Evolutionary conservation across 164 flowering plant genomes (phyloP).

Genomic region (Tetrastigma voinierianum): DNA sequence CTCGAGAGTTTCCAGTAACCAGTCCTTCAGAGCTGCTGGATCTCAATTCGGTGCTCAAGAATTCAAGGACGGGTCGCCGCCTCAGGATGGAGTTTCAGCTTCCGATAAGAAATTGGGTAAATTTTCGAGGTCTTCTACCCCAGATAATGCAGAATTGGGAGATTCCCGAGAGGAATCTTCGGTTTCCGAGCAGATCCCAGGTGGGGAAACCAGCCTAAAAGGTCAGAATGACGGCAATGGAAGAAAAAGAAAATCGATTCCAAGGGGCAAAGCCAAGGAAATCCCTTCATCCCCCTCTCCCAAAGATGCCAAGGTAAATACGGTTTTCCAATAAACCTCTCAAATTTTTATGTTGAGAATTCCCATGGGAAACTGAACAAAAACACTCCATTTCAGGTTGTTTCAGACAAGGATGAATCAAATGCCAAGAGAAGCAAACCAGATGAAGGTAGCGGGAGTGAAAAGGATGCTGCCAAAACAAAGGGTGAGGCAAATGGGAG

Average conservation of each 20-base stretch:
- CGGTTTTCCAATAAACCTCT: background rate
- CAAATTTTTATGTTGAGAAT: background rate
- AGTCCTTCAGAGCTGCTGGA: slow-evolving; percentile 44
- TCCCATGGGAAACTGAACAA: background rate
- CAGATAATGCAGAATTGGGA: slow-evolving; percentile 19
- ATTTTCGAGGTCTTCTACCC: slow-evolving; percentile 15
- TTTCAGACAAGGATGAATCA: slow-evolving; percentile 37
- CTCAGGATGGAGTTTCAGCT: slow-evolving; percentile 16
- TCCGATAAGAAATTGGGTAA: slow-evolving; percentile 12
- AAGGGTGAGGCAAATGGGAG: slow-evolving; percentile 29
- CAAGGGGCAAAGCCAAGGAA: slow-evolving; percentile 42
- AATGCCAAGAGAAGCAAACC: slow-evolving; percentile 53
- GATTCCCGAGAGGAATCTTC: slow-evolving; percentile 54
- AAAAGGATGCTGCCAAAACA: slow-evolving; percentile 22
- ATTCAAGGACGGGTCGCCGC: slow-evolving; percentile 12
- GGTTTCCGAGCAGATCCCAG: slow-evolving; percentile 46
- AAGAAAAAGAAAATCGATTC: slow-evolving; percentile 48
- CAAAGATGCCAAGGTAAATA: slow-evolving; percentile 17
- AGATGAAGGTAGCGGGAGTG: slow-evolving; percentile 29
- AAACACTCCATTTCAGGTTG: slow-evolving; percentile 27
- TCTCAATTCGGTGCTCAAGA: slow-evolving; percentile 27
- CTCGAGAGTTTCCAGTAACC: slow-evolving; percentile 54
- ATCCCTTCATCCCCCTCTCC: slow-evolving; percentile 24
- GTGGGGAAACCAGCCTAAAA: slow-evolving; percentile 23
- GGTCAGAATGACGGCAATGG: slow-evolving; percentile 23